phyloP scores from a whole-genome alignment of 1,284 basidiomycete species.

The Ustilago esculenta region DNA sequence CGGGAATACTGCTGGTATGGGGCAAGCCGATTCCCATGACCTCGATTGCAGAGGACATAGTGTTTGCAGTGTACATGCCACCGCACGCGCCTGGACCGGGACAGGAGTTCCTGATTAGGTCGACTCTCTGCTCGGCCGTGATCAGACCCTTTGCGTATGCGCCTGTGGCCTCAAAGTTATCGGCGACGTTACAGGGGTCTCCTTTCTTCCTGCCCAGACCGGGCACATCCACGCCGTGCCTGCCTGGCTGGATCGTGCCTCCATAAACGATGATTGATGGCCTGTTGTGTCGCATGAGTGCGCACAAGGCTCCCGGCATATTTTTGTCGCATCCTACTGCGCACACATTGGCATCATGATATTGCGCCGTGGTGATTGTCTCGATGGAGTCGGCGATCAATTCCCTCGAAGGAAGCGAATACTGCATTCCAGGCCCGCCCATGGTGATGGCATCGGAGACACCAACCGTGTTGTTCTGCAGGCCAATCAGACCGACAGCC shows the following conservation, averaged over 20 bases:
- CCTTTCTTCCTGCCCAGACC: conserved; percentile 80
- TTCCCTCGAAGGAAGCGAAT: conserved; percentile 87
- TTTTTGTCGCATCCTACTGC: conserved; percentile 97
- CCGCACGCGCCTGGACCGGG: conserved; percentile 95
- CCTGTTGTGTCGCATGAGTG: conserved; percentile 89
- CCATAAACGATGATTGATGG: conserved; percentile 97
- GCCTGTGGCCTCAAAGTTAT: conserved; percentile 90
- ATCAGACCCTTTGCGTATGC: conserved; percentile 80
- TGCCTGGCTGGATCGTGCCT: conserved; percentile 81
- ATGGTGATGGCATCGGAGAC: conserved; percentile 98
- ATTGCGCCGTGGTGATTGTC: conserved; percentile 93
- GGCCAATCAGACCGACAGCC: conserved; percentile 82
- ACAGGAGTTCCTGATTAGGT: conserved; percentile 88
- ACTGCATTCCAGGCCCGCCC: conserved; percentile 83
- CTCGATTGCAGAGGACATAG: conserved; percentile 90
- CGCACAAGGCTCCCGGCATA: conserved; percentile 95
- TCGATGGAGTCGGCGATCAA: conserved; percentile 91
- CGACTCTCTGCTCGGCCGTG: conserved; percentile 77
- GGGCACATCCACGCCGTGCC: conserved; percentile 80
- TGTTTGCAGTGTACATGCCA: conserved; percentile 96
- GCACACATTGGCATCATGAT: conserved; percentile 97
- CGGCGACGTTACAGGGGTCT: conserved; percentile 78
- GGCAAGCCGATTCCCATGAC: conserved; percentile 91
- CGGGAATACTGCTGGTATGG: conserved; percentile 82
- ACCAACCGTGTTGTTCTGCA: conserved; percentile 96